These are phyloP conservation scores for Neostapfia colusana DNA, from an alignment of 176 grass and related monocot genomes.

Conservation along the genomic window DNA sequence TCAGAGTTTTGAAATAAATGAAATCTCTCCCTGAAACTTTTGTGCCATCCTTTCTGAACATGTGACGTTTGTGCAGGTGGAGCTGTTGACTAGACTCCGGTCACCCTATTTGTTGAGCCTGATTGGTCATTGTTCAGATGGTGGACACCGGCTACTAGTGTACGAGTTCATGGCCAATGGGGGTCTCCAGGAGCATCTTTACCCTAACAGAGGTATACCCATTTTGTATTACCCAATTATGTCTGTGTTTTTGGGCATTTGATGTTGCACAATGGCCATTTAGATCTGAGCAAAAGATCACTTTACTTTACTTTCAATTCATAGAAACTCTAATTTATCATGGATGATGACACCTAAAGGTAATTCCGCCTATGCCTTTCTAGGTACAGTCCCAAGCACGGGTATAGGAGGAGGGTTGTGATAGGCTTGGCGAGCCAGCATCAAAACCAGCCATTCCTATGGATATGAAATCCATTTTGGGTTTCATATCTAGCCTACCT, in stretches of 20 bases:
- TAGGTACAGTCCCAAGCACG: too few relatives aligned
- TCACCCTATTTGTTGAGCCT: slow-evolving; percentile 74
- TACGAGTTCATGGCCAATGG: slow-evolving; percentile 99
- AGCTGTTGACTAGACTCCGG: slow-evolving; percentile 76
- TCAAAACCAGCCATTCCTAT: too few relatives aligned
- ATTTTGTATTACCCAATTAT: slow-evolving; percentile 11
- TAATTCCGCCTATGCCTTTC: too few relatives aligned
- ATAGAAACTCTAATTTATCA: slow-evolving; percentile 10
- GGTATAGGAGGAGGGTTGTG: too few relatives aligned
- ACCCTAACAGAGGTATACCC: slow-evolving; percentile 68
- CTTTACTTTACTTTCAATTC: background rate
- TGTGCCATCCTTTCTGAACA: slow-evolving; percentile 10
- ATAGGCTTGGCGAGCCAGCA: too few relatives aligned
- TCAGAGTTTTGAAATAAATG: background rate
- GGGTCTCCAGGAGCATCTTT: slow-evolving; percentile 95
- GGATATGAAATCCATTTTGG: too few relatives aligned
- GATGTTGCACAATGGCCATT: background rate
- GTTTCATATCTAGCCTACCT: too few relatives aligned
- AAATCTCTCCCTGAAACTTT: background rate
- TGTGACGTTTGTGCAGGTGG: slow-evolving; percentile 62
- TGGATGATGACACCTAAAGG: background rate
- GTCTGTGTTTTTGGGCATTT: slow-evolving; percentile 24
- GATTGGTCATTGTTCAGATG: slow-evolving; percentile 90
- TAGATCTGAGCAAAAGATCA: background rate
- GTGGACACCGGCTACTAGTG: slow-evolving; percentile 75